Base-by-base conservation (phyloP, 176 grass and related monocot genomes). In the Chloris gayana region DNA sequence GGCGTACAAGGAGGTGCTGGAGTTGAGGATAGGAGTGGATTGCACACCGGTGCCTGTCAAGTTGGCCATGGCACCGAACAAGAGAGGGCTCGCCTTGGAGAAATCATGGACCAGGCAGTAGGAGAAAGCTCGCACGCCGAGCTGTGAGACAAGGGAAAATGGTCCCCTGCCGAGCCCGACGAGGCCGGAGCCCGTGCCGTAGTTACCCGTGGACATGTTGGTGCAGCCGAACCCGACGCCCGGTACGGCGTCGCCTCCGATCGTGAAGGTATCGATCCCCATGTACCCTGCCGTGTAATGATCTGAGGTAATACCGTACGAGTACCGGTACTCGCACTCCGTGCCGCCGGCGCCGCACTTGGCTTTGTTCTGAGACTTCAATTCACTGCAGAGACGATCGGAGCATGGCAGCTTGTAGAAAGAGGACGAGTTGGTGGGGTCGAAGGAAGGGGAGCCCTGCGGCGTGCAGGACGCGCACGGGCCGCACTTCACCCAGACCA, bases 401-500 rank as follows among this genome's bases (percentile, higher is more conserved):
- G 25, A 31, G 67, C 79, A 80, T 4, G 64, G 64, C 0, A 80
- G 33, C 47, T 39, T 69, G 9, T 32, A 80, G 77, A 80, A 80
- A 13, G 77, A 22, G 7, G 64, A 57, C 4, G 77, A 80, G 0
- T 0, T 57, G 33, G 54, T 15, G 24, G 77, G 77, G 64, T 41
- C 1, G 77, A 56, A 80, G 31, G 63, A 53, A 14, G 77, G 64
- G 14, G 78, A 59, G 4, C 65, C 78, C 10, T 1, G 0, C 0
- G 65, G 78, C 14, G 6, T 0, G 78, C 77, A 69, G 2, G n/a
- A 7, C 7, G 5, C 1, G 49, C 41, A 72, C 1, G 37, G 6
- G 10, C 69, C 69, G 69, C 80, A 82, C 21, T 72, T 82, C 54
- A 22, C 0, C 77, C 76, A 79, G 21, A 79, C 37, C 7, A 79